These are phyloP conservation scores for Taphrina populina DNA, from an alignment of 1,139 yeast species.

Conservation along the genomic window DNA sequence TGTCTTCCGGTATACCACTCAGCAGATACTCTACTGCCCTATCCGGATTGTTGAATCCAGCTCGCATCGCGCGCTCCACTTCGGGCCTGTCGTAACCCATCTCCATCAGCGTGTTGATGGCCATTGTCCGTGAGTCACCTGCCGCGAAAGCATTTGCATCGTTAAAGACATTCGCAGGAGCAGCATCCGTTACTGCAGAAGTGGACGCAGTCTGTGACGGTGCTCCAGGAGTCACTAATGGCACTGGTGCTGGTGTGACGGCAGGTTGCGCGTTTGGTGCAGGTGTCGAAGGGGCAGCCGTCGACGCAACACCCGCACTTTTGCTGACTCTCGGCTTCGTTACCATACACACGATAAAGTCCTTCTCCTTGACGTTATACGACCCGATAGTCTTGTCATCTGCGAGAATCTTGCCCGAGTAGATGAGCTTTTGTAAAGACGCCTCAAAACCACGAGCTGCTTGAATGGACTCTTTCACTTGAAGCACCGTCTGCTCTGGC, in stretches of 20 bases:
- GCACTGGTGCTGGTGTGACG: constrained; percentile 41
- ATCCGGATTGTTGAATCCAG: constrained; percentile 96
- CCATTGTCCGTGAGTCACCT: constrained; percentile 65
- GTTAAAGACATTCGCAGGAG: constrained; percentile 40
- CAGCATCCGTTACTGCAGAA: constrained; percentile 40
- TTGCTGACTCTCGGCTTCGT: constrained; percentile 33
- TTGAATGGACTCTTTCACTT: constrained; percentile 74
- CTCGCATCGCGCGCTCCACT: constrained; percentile 87
- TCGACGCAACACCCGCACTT: constrained; percentile 42
- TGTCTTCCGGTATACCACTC: constrained; percentile 75
- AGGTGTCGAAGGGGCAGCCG: constrained; percentile 42
- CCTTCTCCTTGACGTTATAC: constrained; percentile 80
- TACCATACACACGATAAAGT: constrained; percentile 89
- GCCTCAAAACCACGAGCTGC: constrained; percentile 66
- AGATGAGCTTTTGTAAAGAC: constrained; percentile 80
- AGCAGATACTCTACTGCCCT: constrained; percentile 94
- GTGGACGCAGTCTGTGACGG: constrained; percentile 43
- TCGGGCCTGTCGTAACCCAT: constrained; percentile 92
- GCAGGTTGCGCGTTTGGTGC: constrained; percentile 38
- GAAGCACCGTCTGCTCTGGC: constrained; percentile 62
- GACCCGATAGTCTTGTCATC: constrained; percentile 74
- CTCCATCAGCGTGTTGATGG: constrained; percentile 79
- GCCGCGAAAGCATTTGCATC: constrained; percentile 52
- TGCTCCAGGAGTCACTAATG: constrained; percentile 41
- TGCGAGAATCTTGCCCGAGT: constrained; percentile 85